Percentiles rank a stretch among this genome's conserved stretches.
Evolutionary conservation across 345 rosid genomes (phyloP).

Genomic region (Eucalyptus polybractea): DNA sequence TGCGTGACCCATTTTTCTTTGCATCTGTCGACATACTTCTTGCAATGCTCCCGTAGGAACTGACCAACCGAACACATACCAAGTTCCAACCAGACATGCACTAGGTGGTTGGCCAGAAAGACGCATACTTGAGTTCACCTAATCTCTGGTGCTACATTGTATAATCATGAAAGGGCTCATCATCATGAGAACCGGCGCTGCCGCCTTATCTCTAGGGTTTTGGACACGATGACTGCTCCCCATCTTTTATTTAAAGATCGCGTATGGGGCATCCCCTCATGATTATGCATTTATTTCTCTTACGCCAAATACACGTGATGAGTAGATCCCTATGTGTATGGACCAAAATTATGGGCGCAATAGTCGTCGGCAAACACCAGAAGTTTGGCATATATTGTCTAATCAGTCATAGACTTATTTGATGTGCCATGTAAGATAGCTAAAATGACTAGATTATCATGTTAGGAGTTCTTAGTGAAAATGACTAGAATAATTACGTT

Average conservation of each 20-base stretch:
- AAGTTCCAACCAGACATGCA: not conserved
- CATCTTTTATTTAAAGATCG: not conserved
- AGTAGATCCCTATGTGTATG: not conserved
- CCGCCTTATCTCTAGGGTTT: not conserved
- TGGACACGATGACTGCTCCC: not conserved
- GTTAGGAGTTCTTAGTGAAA: rapidly evolving
- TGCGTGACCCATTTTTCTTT: not conserved
- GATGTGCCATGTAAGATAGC: not conserved
- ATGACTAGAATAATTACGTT: not conserved
- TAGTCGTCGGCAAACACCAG: not conserved
- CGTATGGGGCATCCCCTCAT: not conserved
- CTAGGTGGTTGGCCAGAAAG: not conserved
- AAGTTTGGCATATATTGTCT: not conserved
- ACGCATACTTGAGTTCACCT: not conserved
- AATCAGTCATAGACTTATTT: not conserved
- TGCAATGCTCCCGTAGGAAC: not conserved
- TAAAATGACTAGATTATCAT: not conserved
- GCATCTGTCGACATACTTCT: not conserved
- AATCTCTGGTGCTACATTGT: not conserved
- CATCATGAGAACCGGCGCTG: not conserved
- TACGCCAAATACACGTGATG: not conserved
- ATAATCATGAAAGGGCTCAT: not conserved
- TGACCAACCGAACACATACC: not conserved
- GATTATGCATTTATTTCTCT: not conserved
- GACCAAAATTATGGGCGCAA: not conserved